Evolutionary conservation across 1,284 basidiomycete genomes (phyloP).

Genomic region (Cryptococcus sp.): DNA sequence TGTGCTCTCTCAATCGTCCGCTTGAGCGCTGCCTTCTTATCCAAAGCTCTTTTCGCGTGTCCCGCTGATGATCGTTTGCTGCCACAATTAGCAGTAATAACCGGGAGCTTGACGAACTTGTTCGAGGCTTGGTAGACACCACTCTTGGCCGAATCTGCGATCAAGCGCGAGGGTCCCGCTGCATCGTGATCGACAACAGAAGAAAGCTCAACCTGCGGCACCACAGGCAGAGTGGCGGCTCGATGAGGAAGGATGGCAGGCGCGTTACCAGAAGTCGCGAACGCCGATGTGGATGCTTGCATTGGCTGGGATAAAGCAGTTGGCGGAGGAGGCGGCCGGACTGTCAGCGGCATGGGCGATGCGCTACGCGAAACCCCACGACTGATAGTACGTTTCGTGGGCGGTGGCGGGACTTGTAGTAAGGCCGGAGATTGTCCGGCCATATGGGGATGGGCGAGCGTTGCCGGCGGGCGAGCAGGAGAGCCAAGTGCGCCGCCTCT

Average conservation of each 20-base stretch:
- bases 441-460: conserved; percentile 11
- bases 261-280: conserved; percentile 10
- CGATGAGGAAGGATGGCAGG: conserved; percentile 15
- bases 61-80: conserved; percentile 8
- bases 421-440: conserved; percentile 17
- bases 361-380: conserved; percentile 14
- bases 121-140: conserved; percentile 1
- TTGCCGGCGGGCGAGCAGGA: not conserved
- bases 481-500: too few relatives aligned
- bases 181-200: not conserved
- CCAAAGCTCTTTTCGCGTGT: conserved; percentile 4
- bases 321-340: conserved; percentile 11
- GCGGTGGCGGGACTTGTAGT: conserved; percentile 22
- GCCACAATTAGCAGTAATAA: conserved; percentile 1
- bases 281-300: conserved; percentile 13
- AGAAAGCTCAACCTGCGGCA: not conserved
- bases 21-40: conserved; percentile 11
- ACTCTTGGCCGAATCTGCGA: not conserved
- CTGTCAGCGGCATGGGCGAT: conserved; percentile 13
- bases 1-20: conserved; percentile 13
- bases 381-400: conserved; percentile 12
- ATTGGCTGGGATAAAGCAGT: conserved; percentile 12
- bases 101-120: conserved; percentile 11
- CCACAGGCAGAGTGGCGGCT: conserved; percentile 11
- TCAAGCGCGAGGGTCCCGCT: not conserved